Base-by-base conservation (phyloP, 768 basidiomycete genomes). In the Termitomyces sp. region DNA sequence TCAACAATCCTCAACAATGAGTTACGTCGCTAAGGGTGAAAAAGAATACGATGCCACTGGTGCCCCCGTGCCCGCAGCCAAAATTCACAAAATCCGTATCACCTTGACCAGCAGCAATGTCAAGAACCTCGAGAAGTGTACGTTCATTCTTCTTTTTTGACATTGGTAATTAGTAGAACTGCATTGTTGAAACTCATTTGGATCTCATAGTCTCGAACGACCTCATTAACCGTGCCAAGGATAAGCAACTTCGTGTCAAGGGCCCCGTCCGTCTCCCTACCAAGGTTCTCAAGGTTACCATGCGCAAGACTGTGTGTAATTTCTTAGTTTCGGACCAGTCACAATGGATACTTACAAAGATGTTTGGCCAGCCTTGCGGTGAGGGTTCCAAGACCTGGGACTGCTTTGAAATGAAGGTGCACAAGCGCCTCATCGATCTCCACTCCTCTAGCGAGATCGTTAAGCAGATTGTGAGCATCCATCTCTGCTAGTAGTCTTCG, bases 361-460 rank as follows among this genome's bases (percentile, higher is more conserved):
- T 39, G 42, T 37, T n/a, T 47, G 28, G 58, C 9, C 66, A 97
- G 92, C 91, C 97, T 76, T 98, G 97, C 70, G 97, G 97, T 92
- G 97, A 98, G 78, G 97, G 97, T 81, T 98, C 97, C 66, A 99
- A 99, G 88, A 99, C 97, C 71, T 99, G 97, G 97, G 97, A 99
- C 78, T 87, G 92, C 67, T 98, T 94, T 78, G 96, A 99, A 78
- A 88, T 99, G 78, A 95, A 95, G 81, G 82, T 99, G 60, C 96
- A 99, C 88, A 99, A 99, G 81, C 91, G 97, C 68, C 83, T 99
- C 73, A 98, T 99, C 69, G 97, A 99, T 81, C 80, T 99, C 65
- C 93, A 96, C 82, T 95, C 97, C 51, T 96, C 95, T 61, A 91
- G 91, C 72, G 97, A 98, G 78, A 90, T 98, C 64, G 97, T 99